Evolutionary conservation across 768 basidiomycete genomes (phyloP).

Genomic region (Multifurca ochricompacta): DNA sequence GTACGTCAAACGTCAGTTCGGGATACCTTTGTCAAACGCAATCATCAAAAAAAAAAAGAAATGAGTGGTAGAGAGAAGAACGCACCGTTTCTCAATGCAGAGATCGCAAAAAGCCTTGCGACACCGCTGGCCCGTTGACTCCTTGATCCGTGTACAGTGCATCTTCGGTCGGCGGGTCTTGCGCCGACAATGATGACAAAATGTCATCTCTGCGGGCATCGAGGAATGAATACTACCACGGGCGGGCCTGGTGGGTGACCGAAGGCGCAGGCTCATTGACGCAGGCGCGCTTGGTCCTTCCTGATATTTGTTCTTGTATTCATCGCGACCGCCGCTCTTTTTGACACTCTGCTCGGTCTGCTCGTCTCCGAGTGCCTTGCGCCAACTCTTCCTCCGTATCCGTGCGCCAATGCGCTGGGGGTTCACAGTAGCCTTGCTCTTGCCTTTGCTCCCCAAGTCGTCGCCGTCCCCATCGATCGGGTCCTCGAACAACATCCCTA

Average conservation of each 20-base stretch:
- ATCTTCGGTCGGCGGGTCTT: slow-evolving; percentile 7
- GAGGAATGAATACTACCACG: no score
- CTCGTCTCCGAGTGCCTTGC: slow-evolving; percentile 1
- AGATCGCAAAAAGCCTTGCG: slow-evolving; percentile 9
- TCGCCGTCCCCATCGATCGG: not conserved
- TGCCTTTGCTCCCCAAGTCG: not conserved
- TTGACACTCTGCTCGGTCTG: not conserved
- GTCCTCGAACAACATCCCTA: not conserved
- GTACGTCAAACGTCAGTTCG: slow-evolving; percentile 30
- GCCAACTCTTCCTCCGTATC: slow-evolving; percentile 7
- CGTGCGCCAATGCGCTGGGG: not conserved
- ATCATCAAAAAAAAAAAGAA: not conserved
- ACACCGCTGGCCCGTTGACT: not conserved
- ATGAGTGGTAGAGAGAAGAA: not conserved
- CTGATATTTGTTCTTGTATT: not conserved
- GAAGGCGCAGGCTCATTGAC: not conserved
- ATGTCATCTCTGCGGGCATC: not conserved
- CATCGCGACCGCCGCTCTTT: not conserved
- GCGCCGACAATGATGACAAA: slow-evolving; percentile 18
- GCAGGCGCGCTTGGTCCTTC: not conserved
- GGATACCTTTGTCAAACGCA: slow-evolving; percentile 28
- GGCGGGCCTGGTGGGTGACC: not conserved
- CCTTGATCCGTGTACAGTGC: not conserved
- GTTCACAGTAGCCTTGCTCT: not conserved
- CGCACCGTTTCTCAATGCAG: slow-evolving; percentile 19